A percentile compares a stretch with the other conserved stretches of the same genome.
phyloP scores from a whole-genome alignment of 768 basidiomycete genomes.

The Mrakia blollopis region DNA sequence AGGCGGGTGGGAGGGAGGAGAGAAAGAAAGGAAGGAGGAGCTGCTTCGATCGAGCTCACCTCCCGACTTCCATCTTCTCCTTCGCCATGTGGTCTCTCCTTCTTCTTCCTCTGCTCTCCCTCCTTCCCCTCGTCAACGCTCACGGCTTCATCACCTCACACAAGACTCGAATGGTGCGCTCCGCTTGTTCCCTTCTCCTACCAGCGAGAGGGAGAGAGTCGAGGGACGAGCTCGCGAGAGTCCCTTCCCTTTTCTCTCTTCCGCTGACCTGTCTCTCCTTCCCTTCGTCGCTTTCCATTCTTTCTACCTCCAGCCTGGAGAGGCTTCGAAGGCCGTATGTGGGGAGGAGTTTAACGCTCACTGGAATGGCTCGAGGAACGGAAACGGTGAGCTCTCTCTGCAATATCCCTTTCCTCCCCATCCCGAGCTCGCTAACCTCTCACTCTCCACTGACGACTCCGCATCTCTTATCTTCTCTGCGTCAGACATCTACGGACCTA shows the following conservation, averaged over 20 bases:
- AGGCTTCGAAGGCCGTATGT: constrained; percentile 1
- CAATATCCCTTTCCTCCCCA: background rate
- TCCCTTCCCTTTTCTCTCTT: background rate
- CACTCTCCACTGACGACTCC: background rate
- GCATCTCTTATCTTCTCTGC: background rate
- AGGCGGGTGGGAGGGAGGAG: too few species aligned
- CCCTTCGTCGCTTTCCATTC: too few species aligned
- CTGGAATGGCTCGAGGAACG: constrained; percentile 4
- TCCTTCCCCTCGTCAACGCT: background rate
- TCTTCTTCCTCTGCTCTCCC: background rate
- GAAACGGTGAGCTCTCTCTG: constrained; percentile 13
- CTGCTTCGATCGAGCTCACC: background rate
- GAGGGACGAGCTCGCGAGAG: background rate
- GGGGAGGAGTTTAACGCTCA: constrained; percentile 19
- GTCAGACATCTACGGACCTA: constrained; percentile 22
- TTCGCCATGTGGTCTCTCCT: background rate
- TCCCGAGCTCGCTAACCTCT: background rate
- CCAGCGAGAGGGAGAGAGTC: background rate
- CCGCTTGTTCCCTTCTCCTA: background rate
- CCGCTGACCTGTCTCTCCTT: background rate
- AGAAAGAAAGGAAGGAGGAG: too few species aligned
- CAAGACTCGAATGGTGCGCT: constrained; percentile 21
- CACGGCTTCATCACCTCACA: constrained; percentile 22
- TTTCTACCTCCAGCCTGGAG: background rate
- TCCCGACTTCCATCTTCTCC: background rate